Percentiles rank a stretch among this genome's conserved stretches.
Evolutionary conservation across 371 early-diverging fungal species (phyloP).

Genomic region (Lichtheimia ramosa): DNA sequence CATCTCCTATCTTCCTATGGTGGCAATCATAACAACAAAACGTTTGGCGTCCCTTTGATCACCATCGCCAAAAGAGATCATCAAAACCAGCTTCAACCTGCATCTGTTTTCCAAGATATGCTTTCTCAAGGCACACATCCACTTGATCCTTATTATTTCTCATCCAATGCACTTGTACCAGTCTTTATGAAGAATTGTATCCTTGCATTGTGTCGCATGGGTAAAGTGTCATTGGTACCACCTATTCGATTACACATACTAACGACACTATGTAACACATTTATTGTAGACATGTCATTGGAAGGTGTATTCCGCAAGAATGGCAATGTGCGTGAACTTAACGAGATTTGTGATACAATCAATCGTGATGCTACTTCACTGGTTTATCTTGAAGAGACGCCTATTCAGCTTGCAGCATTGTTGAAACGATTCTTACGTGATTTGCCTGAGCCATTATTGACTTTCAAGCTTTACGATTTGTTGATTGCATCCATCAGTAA

Average conservation of each 20-base stretch:
- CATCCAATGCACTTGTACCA: constrained; percentile 67
- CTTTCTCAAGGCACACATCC: constrained; percentile 10
- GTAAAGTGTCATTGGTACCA: constrained; percentile 40
- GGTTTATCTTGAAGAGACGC: constrained; percentile 50
- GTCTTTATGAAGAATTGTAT: constrained; percentile 82
- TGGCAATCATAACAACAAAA: constrained; percentile 27
- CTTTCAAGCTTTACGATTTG: constrained; percentile 79
- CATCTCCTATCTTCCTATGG: no score
- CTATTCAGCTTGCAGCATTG: constrained; percentile 92
- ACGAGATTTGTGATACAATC: constrained; percentile 69
- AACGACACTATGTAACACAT: background rate
- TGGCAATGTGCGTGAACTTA: constrained; percentile 90
- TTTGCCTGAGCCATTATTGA: constrained; percentile 92
- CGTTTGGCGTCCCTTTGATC: constrained; percentile 38
- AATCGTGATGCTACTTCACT: constrained; percentile 26
- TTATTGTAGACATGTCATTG: constrained; percentile 71
- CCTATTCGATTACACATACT: background rate
- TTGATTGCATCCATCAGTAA: constrained; percentile 72
- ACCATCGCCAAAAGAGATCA: constrained; percentile 28
- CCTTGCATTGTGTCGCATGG: constrained; percentile 68
- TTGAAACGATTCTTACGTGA: constrained; percentile 94
- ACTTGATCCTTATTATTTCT: constrained; percentile 37
- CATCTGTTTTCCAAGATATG: background rate
- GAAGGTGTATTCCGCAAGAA: constrained; percentile 98
- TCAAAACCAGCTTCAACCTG: background rate